A percentile compares a stretch with the other conserved stretches of the same genome.
These are phyloP conservation scores for Diaporthe sp. DNA, from an alignment of 2,329 filamentous ascomycete species.

Conservation along the genomic window DNA sequence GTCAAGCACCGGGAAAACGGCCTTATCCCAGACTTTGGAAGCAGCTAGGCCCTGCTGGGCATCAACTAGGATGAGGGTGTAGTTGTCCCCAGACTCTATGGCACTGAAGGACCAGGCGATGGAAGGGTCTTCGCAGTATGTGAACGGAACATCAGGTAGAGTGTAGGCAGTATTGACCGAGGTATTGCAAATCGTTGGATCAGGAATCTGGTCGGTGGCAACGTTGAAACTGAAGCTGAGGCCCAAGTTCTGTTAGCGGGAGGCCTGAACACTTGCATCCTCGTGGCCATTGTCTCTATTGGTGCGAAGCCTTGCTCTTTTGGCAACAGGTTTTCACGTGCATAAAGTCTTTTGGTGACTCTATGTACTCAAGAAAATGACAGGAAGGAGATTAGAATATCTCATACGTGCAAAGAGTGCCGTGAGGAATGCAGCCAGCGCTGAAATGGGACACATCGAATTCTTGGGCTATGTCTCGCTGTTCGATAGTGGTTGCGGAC, in stretches of 20 bases:
- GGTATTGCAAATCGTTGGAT: slow-evolving; percentile 38
- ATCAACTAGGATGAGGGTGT: slow-evolving; percentile 15
- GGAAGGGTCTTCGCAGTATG: slow-evolving; percentile 63
- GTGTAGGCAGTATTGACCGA: slow-evolving; percentile 35
- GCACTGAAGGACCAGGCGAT: slow-evolving; percentile 43
- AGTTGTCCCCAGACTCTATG: slow-evolving; percentile 10
- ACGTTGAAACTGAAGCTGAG: slow-evolving; percentile 42
- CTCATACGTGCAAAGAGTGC: slow-evolving; percentile 48
- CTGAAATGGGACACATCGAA: slow-evolving; percentile 48
- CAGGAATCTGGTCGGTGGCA: slow-evolving; percentile 42
- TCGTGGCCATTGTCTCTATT: neutral
- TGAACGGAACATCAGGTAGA: slow-evolving; percentile 65
- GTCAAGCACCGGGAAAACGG: neutral
- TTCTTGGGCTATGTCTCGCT: slow-evolving; percentile 44
- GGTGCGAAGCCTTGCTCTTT: neutral
- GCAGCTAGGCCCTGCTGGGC: neutral
- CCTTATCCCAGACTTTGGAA: slow-evolving; percentile 14
- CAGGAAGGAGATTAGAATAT: slow-evolving; percentile 38
- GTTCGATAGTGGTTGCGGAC: slow-evolving; percentile 43
- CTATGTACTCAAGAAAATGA: neutral
- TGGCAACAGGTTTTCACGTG: neutral
- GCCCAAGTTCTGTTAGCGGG: neutral
- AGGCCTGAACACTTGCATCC: neutral
- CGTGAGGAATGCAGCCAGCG: slow-evolving; percentile 49
- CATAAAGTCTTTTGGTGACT: neutral